These are phyloP conservation scores for Tetrapyrgos nigripes DNA, from an alignment of 1,284 basidiomycete species.

Conservation along the genomic window DNA sequence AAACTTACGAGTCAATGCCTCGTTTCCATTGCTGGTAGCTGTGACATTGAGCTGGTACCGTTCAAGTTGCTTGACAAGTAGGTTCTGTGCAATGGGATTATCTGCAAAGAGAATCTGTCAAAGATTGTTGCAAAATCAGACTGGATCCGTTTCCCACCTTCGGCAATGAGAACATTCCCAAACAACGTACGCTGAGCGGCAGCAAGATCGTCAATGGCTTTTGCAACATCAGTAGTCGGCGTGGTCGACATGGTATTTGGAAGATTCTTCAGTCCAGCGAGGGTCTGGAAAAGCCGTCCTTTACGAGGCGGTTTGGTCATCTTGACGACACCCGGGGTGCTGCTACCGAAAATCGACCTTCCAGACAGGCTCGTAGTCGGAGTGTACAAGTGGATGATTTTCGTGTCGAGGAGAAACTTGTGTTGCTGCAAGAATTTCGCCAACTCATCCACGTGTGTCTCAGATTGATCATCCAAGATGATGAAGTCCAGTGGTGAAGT, in stretches of 20 bases:
- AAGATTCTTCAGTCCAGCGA: conserved; percentile 64
- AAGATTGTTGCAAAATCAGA: background rate
- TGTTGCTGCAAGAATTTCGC: conserved; percentile 49
- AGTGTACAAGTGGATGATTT: conserved; percentile 73
- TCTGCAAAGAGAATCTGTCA: conserved; percentile 43
- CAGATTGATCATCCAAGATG: conserved; percentile 69
- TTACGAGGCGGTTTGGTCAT: conserved; percentile 75
- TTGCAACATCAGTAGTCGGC: conserved; percentile 42
- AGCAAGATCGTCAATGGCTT: conserved; percentile 51
- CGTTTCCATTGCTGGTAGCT: conserved; percentile 70
- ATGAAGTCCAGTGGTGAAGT: conserved; percentile 61
- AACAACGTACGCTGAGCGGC: conserved; percentile 58
- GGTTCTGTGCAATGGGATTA: conserved; percentile 70
- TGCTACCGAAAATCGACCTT: conserved; percentile 54
- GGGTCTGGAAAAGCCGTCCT: conserved; percentile 62
- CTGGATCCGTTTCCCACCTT: conserved; percentile 48
- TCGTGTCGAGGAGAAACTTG: conserved; percentile 54
- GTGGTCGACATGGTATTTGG: conserved; percentile 47
- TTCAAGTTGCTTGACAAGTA: conserved; percentile 70
- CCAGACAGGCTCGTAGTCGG: conserved; percentile 64
- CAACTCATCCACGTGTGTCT: conserved; percentile 59
- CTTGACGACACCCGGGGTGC: conserved; percentile 62
- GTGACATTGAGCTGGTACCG: conserved; percentile 62
- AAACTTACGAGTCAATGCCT: conserved; percentile 59
- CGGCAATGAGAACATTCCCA: conserved; percentile 72